phyloP scores from a whole-genome alignment of 148 eudicot genomes.

The Rhododendron simsii region DNA sequence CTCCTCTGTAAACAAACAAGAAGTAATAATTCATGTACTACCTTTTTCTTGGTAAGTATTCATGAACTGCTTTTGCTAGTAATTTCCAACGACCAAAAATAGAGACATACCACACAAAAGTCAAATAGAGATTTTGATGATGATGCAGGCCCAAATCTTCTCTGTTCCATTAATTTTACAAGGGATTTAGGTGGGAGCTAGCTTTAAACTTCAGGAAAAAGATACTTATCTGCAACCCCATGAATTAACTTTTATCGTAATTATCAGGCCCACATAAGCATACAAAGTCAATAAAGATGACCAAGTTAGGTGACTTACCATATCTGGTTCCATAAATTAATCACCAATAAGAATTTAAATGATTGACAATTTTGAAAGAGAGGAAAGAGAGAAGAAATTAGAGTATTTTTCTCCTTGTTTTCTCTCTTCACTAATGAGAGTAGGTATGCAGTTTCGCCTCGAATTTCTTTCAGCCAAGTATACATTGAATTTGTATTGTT shows the following conservation, averaged over 20 bases:
- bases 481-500: too few relatives aligned
- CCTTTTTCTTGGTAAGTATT: background rate
- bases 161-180: background rate
- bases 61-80: background rate
- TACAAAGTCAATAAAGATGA: slow-evolving; percentile 2
- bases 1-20: background rate
- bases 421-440: too few relatives aligned
- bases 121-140: background rate
- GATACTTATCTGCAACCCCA: background rate
- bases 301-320: slow-evolving; percentile 8
- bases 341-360: background rate
- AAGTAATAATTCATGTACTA: background rate
- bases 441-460: background rate
- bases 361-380: background rate
- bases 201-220: background rate
- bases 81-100: background rate
- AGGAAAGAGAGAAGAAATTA: too few relatives aligned
- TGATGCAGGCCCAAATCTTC: slow-evolving; percentile 1
- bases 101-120: background rate
- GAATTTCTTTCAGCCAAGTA: background rate
- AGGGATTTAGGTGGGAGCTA: background rate
- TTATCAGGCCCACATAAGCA: background rate
- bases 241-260: background rate
- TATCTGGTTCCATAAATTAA: background rate
- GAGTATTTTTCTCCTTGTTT: background rate